Evolutionary conservation across 805 yeast genomes (phyloP).

Genomic region (Kuraishia hungarica): DNA sequence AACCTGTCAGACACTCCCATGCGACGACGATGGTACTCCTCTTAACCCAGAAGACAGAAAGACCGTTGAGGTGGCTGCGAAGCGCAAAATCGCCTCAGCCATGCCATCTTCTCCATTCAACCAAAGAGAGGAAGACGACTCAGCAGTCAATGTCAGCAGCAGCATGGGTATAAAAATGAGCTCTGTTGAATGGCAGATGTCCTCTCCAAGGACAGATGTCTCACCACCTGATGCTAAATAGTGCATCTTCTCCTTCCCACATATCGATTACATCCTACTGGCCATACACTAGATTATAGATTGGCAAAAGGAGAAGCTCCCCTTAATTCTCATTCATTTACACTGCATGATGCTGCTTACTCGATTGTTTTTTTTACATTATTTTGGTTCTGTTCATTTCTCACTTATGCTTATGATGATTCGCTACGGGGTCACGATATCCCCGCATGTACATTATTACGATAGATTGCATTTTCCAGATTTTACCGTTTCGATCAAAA

Average conservation of each 20-base stretch:
- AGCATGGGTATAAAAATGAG: not conserved
- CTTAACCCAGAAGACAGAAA: not conserved
- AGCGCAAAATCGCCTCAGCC: not conserved
- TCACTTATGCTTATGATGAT: not conserved
- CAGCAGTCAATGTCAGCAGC: not conserved
- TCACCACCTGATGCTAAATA: not conserved
- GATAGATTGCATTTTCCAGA: not conserved
- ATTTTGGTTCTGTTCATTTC: not conserved
- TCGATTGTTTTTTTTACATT: no score
- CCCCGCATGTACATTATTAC: not conserved
- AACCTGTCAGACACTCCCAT: slow-evolving; percentile 4
- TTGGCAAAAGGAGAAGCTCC: no score
- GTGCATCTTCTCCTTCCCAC: no score
- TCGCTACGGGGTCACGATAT: not conserved
- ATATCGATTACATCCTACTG: no score
- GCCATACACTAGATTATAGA: no score
- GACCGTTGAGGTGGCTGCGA: not conserved
- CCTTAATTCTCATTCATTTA: not conserved
- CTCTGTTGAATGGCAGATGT: not conserved
- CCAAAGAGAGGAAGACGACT: not conserved
- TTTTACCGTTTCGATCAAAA: not conserved
- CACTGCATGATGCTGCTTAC: not conserved
- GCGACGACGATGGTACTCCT: slow-evolving; percentile 1
- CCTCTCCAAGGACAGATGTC: not conserved
- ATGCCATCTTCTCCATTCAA: slow-evolving; percentile 1